phyloP scores from a whole-genome alignment of 106 monocot genomes.

The Dioscorea dumetorum region DNA sequence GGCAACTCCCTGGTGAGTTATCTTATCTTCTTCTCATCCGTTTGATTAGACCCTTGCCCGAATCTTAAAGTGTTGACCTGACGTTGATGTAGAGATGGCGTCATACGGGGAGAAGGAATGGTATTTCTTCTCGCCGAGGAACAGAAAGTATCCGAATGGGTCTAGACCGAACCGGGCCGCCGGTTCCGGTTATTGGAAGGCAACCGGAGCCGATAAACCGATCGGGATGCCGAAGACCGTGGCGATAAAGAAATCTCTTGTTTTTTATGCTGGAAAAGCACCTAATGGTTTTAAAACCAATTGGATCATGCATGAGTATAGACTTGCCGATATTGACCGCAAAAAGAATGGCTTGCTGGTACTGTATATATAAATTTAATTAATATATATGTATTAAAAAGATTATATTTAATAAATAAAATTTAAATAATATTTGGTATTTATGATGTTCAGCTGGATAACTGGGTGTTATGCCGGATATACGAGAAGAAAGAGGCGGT shows the following conservation, averaged over 20 bases:
- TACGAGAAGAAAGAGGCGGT: constrained; percentile 65
- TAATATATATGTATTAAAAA: too few species aligned
- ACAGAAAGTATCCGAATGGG: constrained; percentile 83
- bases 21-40: background rate
- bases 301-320: constrained; percentile 97
- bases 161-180: constrained; percentile 77
- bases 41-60: too few species aligned
- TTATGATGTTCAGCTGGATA: constrained; percentile 50
- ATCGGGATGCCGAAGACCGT: constrained; percentile 50
- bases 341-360: constrained; percentile 58
- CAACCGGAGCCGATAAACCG: constrained; percentile 88
- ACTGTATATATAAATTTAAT: background rate
- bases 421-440: too few species aligned
- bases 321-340: constrained; percentile 72
- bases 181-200: constrained; percentile 84
- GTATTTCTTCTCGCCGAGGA: constrained; percentile 91
- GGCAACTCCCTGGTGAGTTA: constrained; percentile 54
- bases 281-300: constrained; percentile 82
- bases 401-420: too few species aligned
- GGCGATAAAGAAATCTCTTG: constrained; percentile 86
- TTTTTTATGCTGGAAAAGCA: constrained; percentile 79
- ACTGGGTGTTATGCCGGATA: constrained; percentile 85
- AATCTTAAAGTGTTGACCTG: too few species aligned
- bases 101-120: constrained; percentile 78
- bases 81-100: constrained; percentile 30